These are phyloP conservation scores for Hyparrhenia diplandra DNA, from an alignment of 176 grass and related monocot species.

Conservation along the genomic window DNA sequence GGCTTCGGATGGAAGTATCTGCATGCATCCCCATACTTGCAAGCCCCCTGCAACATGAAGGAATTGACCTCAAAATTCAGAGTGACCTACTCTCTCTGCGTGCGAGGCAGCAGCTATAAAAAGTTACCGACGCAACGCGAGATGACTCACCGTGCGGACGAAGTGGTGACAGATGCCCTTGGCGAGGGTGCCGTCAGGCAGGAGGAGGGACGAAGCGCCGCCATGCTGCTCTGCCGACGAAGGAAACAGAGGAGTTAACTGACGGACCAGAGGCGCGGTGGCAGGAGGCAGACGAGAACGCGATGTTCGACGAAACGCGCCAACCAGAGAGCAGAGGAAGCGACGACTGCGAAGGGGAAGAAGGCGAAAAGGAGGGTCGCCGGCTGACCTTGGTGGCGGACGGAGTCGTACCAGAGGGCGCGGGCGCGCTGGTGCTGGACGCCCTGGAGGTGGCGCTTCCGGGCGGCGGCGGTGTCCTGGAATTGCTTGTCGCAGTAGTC, in stretches of 20 bases:
- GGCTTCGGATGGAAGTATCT: constrained; percentile 80
- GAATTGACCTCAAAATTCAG: background rate
- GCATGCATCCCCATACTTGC: constrained; percentile 71
- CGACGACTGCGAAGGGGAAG: background rate
- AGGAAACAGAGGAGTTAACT: background rate
- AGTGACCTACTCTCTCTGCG: background rate
- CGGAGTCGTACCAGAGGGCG: constrained; percentile 71
- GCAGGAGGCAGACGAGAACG: background rate
- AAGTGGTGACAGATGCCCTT: constrained; percentile 78
- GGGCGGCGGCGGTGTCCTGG: constrained; percentile 70
- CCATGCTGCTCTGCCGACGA: constrained; percentile 39
- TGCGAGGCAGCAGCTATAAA: background rate
- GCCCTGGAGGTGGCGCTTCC: constrained; percentile 79
- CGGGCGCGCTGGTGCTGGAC: constrained; percentile 61
- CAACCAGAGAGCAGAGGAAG: background rate
- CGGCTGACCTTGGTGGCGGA: constrained; percentile 51
- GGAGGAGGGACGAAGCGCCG: constrained; percentile 21
- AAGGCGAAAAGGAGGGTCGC: background rate
- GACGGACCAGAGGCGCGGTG: no score
- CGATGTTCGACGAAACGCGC: constrained; percentile 39
- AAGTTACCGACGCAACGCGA: background rate
- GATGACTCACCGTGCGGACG: constrained; percentile 49
- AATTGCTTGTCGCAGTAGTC: constrained; percentile 99
- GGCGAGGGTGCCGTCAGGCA: constrained; percentile 41
- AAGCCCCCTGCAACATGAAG: constrained; percentile 42